Evolutionary conservation across 164 flowering plant genomes (phyloP), one percentile per base, ranked within the genome.

Genomic region (Berberis thunbergii): DNA sequence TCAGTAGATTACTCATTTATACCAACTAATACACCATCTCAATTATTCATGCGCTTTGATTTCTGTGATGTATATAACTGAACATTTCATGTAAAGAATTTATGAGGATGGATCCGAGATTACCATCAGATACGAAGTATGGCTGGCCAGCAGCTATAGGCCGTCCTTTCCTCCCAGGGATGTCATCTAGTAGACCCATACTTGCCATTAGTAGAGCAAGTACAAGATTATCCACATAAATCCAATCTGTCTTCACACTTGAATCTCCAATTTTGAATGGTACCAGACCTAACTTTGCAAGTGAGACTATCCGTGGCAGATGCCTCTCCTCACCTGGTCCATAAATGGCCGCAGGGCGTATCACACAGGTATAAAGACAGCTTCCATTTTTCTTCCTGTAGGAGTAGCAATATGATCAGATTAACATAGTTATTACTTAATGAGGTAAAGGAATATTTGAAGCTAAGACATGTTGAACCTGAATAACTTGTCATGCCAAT

Each of bases 281-380:
- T 41, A 84, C 43, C 62, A 94, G 75, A 41, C 97, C 99, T 69
- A 79, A 66, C 76, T 87, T 89, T 26, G 96, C 88, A 41, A 89
- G 65, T 57, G 81, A 79, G 2, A 94, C 63, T 49, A 94, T 86
- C 80, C 96, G 79, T 1, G 96, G 96, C 39, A 94, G 68, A 70
- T 89, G 95, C 71, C 97, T 83, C 65, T 94, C 96, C 84, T 94
- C 99, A 66, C 97, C 96, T 3, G 99, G 99, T 49, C 99, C 97
- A 76, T 91, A 94, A 11, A 91, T 91, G 65, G 88, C 97, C 71
- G 96, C 97, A 39, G 99, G 91, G 67, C 99, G 97, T 38, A 94
- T 69, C 2, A 89, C 97, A 80, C 99, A 94, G 39, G 99, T 81
- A 65, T 87, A 83, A 13, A 93, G 81, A 57, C 73, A 49, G 67